Percentiles rank a stretch among this genome's conserved stretches.
Evolutionary conservation across 805 yeast genomes (phyloP).

Genomic region (Yarrowia sp.): DNA sequence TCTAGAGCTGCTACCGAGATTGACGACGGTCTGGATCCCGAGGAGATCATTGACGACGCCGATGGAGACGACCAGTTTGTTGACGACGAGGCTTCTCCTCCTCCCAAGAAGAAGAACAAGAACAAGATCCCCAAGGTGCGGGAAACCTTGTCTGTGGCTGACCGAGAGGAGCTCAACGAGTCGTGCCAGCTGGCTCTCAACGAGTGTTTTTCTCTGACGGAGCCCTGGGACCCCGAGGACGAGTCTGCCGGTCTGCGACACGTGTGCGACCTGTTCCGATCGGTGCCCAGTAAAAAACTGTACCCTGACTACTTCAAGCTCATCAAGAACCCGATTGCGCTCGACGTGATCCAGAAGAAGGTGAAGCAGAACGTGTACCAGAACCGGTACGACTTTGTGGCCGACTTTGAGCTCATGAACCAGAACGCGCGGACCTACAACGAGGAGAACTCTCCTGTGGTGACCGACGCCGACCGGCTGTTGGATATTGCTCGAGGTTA

Average conservation of each 20-base stretch:
- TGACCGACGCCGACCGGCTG: conserved; percentile 58
- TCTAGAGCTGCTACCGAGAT: conserved; percentile 20
- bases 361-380: conserved; percentile 52
- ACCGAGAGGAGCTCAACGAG: conserved; percentile 37
- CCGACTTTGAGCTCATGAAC: conserved; percentile 63
- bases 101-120: conserved; percentile 41
- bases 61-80: conserved; percentile 39
- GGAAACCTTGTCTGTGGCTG: conserved; percentile 32
- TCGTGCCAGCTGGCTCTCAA: conserved; percentile 40
- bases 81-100: conserved; percentile 39
- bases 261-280: conserved; percentile 56
- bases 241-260: conserved; percentile 25
- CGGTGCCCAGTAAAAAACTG: conserved; percentile 71
- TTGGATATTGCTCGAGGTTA: conserved; percentile 36
- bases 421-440: conserved; percentile 73
- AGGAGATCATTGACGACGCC: conserved; percentile 16
- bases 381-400: conserved; percentile 57
- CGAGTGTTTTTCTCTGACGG: conserved; percentile 41
- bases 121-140: conserved; percentile 41
- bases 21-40: conserved; percentile 37
- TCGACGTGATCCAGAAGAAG: conserved; percentile 60
- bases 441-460: conserved; percentile 70
- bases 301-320: conserved; percentile 86
- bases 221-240: conserved; percentile 40
- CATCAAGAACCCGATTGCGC: conserved; percentile 66